These are phyloP conservation scores for Avena eriantha DNA, from an alignment of 176 grass and related monocot species.

Conservation along the genomic window DNA sequence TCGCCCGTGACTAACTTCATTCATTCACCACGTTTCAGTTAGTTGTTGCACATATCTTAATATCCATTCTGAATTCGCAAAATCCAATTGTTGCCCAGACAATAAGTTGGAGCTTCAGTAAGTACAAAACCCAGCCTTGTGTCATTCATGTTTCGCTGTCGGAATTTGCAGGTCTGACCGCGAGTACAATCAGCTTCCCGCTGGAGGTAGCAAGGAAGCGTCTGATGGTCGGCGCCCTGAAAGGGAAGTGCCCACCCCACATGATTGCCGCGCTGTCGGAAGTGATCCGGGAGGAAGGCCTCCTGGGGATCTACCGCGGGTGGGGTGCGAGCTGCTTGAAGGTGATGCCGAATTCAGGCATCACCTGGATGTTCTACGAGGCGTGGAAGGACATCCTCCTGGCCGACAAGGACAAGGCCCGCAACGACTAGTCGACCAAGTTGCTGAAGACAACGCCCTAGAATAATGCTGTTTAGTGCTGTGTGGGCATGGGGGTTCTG, in stretches of 20 bases:
- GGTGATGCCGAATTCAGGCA: conserved; percentile 4
- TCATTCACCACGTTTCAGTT: neutral
- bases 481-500: neutral
- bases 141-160: neutral
- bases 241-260: conserved; percentile 8
- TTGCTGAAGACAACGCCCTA: neutral
- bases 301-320: conserved; percentile 18
- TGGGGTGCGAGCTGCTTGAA: conserved; percentile 10
- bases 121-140: neutral
- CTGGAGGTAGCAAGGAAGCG: conserved; percentile 1
- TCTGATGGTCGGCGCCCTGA: neutral
- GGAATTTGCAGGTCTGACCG: neutral
- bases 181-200: conserved; percentile 18
- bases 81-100: neutral
- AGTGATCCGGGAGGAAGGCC: conserved; percentile 2
- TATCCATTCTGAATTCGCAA: neutral
- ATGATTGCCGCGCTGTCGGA: neutral
- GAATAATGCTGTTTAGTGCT: neutral
- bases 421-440: neutral
- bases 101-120: neutral
- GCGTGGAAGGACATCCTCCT: conserved; percentile 11
- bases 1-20: neutral
- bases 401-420: neutral
- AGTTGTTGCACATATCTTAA: neutral
- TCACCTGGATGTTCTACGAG: conserved; percentile 1